These are phyloP conservation scores for Thyridium curvatum DNA, from an alignment of 2,329 filamentous ascomycete genomes.

Conservation along the genomic window DNA sequence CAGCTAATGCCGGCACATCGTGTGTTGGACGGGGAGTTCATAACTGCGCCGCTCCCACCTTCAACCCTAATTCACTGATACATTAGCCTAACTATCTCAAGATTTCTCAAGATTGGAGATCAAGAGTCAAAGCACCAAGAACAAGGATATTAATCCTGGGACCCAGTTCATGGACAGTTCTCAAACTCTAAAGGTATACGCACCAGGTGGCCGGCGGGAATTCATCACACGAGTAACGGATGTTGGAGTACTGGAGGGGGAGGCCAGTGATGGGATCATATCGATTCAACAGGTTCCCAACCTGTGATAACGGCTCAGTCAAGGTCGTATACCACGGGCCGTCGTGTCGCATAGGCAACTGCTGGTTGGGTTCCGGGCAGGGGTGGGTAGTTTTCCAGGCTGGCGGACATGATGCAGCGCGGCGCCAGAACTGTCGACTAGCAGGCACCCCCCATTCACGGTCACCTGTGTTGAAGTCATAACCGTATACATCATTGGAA, in stretches of 20 bases:
- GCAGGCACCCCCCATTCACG: too few relatives aligned
- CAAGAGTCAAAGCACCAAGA: too few relatives aligned
- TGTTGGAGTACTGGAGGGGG: slow-evolving; percentile 8
- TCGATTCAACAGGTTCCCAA: slow-evolving; percentile 1
- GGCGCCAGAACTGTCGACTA: too few relatives aligned
- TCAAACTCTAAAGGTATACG: too few relatives aligned
- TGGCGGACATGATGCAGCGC: too few relatives aligned
- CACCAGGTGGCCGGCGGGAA: slow-evolving; percentile 19
- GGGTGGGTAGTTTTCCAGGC: slow-evolving; percentile 6
- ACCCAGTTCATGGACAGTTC: too few relatives aligned
- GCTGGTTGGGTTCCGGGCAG: slow-evolving; percentile 8
- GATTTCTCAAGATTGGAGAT: too few relatives aligned
- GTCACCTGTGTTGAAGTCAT: slow-evolving; percentile 39
- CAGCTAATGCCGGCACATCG: slow-evolving; percentile 10
- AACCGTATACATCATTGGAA: slow-evolving; percentile 47
- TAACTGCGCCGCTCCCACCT: slow-evolving; percentile 11
- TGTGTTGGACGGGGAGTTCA: slow-evolving; percentile 2
- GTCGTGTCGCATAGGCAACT: slow-evolving; percentile 8
- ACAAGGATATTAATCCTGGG: too few relatives aligned
- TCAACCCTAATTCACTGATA: too few relatives aligned
- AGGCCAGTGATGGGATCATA: neutral
- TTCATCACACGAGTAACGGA: slow-evolving; percentile 20
- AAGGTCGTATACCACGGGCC: slow-evolving; percentile 11
- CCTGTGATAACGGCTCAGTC: slow-evolving; percentile 3
- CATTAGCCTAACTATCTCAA: too few relatives aligned